Base-by-base conservation (phyloP, 2,329 filamentous ascomycete genomes). In the Chrysosporium keratinophilum region DNA sequence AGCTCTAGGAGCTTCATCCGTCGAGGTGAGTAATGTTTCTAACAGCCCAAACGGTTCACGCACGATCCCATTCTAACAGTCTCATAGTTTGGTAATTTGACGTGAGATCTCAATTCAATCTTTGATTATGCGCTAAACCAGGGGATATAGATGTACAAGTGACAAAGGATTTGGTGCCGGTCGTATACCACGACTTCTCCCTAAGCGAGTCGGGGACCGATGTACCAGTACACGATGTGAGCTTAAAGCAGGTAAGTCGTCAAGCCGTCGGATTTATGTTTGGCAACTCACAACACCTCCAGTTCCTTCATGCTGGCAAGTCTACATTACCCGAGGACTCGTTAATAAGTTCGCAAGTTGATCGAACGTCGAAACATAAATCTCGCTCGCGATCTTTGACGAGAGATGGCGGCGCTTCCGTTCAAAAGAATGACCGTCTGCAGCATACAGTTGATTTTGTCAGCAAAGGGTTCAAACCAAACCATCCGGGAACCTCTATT, bases 101-200 rank as follows among this genome's bases (percentile, higher is more conserved):
- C 12, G 14, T 6, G 19, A 41, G 33, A 19, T 23, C 12, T 52
- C 9, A 4, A n/a, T 31, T 39, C 6, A 39, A 39, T 17, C 9
- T 20, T 19, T 46, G 33, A n/a, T n/a, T n/a, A n/a, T 10, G 20
- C 58, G n/a, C 52, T 56, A 53, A 58, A 51, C 1, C 33, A 39
- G 4, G 37, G 19, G 9, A 9, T 28, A 12, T 33, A 66, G 71
- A 74, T 60, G 64, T 72, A 1, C 72, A 74, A 56, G 58, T 74
- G 14, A 74, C 72, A 1, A 66, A 65, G 57, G 72, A 74, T 47
- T 59, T 65, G 37, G 60, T 68, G 10, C 68, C 72, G 1, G 64
- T 74, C 10, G 64, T 73, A 14, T 74, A 69, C 48, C 71, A 74
- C 55, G 70, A 74, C 56, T 74, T 72, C 50, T 66, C 66, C 1